A percentile compares a stretch with the other conserved stretches of the same genome.
Conservation (phyloP, 805 yeast genomes). For the Brettanomyces sp. region DNA sequence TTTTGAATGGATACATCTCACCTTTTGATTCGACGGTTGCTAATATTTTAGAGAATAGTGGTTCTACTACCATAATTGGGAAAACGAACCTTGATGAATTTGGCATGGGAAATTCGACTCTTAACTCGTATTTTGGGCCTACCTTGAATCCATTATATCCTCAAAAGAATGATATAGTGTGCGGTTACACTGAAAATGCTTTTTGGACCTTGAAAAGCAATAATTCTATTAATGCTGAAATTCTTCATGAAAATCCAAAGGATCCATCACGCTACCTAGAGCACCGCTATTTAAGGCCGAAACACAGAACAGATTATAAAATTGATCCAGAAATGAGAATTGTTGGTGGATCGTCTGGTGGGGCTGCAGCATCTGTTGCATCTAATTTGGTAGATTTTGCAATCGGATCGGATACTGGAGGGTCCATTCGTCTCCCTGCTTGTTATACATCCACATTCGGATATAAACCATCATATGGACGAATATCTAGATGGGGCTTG, state of each 20-base stretch:
- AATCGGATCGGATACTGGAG: slow-evolving; percentile 96
- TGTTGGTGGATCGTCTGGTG: slow-evolving; percentile 94
- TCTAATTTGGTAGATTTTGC: slow-evolving; percentile 62
- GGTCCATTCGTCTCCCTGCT: slow-evolving; percentile 88
- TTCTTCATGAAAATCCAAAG: background rate
- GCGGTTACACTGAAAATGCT: slow-evolving; percentile 14
- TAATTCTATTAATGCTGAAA: slow-evolving; percentile 2
- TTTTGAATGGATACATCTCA: slow-evolving; percentile 49
- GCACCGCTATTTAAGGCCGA: slow-evolving; percentile 12
- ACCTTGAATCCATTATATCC: slow-evolving; percentile 40
- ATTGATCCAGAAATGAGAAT: slow-evolving; percentile 25
- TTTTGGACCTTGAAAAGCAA: slow-evolving; percentile 15
- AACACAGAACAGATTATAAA: slow-evolving; percentile 7
- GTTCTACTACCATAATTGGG: slow-evolving; percentile 48
- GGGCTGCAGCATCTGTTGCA: slow-evolving; percentile 89
- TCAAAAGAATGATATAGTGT: slow-evolving; percentile 13
- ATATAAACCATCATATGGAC: slow-evolving; percentile 89
- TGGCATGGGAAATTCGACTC: slow-evolving; percentile 86
- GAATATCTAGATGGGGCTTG: slow-evolving; percentile 87
- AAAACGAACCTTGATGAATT: slow-evolving; percentile 93
- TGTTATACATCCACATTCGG: slow-evolving; percentile 79
- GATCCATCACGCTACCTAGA: background rate
- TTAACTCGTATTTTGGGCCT: slow-evolving; percentile 48
- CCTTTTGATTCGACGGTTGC: slow-evolving; percentile 81
- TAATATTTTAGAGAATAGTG: slow-evolving; percentile 38